Evolutionary conservation across 1,284 basidiomycete genomes (phyloP), one percentile per base, ranked within the genome.

Genomic region (Boletellus deceptivus): DNA sequence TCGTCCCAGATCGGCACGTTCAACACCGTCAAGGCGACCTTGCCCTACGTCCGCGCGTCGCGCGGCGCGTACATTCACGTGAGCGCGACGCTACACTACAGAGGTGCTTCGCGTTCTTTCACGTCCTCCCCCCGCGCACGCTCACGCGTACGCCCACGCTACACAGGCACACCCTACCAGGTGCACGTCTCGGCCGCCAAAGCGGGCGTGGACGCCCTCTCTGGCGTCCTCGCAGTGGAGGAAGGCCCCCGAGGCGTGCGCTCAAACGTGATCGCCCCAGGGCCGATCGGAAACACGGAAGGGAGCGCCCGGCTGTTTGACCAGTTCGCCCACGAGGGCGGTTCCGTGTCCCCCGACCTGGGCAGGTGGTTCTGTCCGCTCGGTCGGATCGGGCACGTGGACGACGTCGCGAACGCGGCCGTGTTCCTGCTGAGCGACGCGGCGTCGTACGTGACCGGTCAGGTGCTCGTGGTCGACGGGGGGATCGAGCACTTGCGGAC

Each of bases 151-250:
- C 20, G 20, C 20, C 4, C 20, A 13, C 25, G 4, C 24, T 7
- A 6, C 9, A 29, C 9, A 88, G 90, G 76, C 11, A 85, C 88
- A n/a, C 90, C 92, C 1, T 93, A 86, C 68, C 95, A 98, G 71
- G 89, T 84, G 4, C 95, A 98, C 63, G 91, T 96, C 7, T 92
- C 90, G 20, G 93, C 95, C 13, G 96, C 96, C 18, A 98, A 98
- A 72, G 95, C 95, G 0, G 96, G 83, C 9, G 84, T 98, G 33
- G 95, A 99, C 64, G 93, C 94, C 0, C 73, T 95, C 5, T 89
- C 86, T 49, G 75, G 82, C 9, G 92, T 91, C 3, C 72, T 98
- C 20, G 93, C 95, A 0, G 83, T 97, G 13, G 95, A 98, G 70
- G 92, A 97, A 73, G 95, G 93, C 2, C 95, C 94, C 6, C 80